phyloP scores from a whole-genome alignment of 2,329 filamentous ascomycete genomes.

The Neopestalotiopsis sp. region DNA sequence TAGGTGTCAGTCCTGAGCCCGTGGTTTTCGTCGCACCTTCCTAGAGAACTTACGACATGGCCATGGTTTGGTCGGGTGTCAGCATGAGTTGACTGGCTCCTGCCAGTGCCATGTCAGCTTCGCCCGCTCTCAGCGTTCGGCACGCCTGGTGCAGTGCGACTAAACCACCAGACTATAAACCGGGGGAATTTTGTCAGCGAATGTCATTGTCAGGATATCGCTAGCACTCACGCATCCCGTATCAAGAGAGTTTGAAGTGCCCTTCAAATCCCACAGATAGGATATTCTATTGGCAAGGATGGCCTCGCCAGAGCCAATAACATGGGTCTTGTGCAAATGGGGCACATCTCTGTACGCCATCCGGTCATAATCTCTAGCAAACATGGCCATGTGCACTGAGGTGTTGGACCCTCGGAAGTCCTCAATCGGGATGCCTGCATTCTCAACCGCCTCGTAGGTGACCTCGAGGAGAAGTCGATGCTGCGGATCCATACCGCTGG shows the following conservation, averaged over 20 bases:
- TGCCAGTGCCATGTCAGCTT: conserved; percentile 9
- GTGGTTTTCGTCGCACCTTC: no score
- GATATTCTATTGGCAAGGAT: conserved; percentile 19
- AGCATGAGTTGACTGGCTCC: conserved; percentile 6
- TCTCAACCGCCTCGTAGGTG: conserved; percentile 34
- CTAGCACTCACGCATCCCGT: conserved; percentile 19
- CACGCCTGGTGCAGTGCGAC: conserved; percentile 20
- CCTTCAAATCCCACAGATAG: conserved; percentile 15
- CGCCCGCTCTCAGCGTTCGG: conserved; percentile 9
- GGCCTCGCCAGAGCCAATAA: conserved; percentile 20
- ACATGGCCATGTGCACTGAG: conserved; percentile 16
- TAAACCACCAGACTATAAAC: conserved; percentile 15
- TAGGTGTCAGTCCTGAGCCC: no score
- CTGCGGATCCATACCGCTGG: conserved; percentile 23
- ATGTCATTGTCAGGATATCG: neutral
- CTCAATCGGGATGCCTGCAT: conserved; percentile 12
- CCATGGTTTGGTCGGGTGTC: conserved; percentile 9
- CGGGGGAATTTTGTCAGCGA: neutral
- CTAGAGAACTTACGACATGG: conserved; percentile 4
- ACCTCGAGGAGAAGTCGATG: conserved; percentile 32
- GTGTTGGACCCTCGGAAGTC: conserved; percentile 11
- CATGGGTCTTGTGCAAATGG: conserved; percentile 9
- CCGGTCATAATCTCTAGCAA: conserved; percentile 12
- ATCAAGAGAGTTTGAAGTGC: conserved; percentile 19
- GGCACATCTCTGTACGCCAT: conserved; percentile 13